These are phyloP conservation scores for Crithidia expoeki DNA, from an alignment of 208 protist genomes.

Conservation along the genomic window DNA sequence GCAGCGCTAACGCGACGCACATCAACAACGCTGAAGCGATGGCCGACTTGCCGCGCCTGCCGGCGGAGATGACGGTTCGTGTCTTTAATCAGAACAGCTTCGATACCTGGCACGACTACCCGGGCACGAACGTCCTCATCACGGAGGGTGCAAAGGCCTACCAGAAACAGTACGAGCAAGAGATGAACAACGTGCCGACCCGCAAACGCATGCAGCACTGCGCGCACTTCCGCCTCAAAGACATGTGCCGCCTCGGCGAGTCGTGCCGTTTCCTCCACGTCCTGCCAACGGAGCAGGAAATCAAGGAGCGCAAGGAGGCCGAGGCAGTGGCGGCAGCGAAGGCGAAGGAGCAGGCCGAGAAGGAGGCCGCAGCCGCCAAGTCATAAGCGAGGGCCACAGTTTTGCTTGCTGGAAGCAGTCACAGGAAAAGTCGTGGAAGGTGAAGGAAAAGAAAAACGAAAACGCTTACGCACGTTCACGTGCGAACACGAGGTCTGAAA, in stretches of 20 bases:
- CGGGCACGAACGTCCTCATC: slow-evolving; percentile 68
- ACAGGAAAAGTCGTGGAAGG: too few relatives aligned
- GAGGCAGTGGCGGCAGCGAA: slow-evolving; percentile 21
- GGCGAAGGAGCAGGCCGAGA: slow-evolving; percentile 12
- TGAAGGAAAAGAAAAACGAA: too few relatives aligned
- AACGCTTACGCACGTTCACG: too few relatives aligned
- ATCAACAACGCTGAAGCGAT: slow-evolving; percentile 62
- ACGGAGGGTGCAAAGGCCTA: slow-evolving; percentile 75
- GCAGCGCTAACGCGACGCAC: slow-evolving; percentile 61
- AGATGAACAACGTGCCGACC: slow-evolving; percentile 51
- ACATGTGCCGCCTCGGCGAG: slow-evolving; percentile 79
- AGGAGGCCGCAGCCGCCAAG: not conserved
- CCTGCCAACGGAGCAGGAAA: slow-evolving; percentile 46
- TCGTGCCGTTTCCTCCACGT: slow-evolving; percentile 86
- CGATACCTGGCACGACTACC: slow-evolving; percentile 68
- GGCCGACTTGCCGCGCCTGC: slow-evolving; percentile 54
- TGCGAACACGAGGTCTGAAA: too few relatives aligned
- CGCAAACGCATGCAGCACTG: slow-evolving; percentile 90
- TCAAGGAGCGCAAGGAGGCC: slow-evolving; percentile 36
- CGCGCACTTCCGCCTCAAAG: slow-evolving; percentile 84
- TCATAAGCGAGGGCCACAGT: not conserved
- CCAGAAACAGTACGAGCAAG: slow-evolving; percentile 55
- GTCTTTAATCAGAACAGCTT: slow-evolving; percentile 86
- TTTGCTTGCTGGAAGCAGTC: too few relatives aligned
- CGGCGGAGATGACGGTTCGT: slow-evolving; percentile 67